Percentiles rank a stretch among this genome's conserved stretches.
Evolutionary conservation across 1,284 basidiomycete species (phyloP).

Genomic region (Heterobasidion occidentale): DNA sequence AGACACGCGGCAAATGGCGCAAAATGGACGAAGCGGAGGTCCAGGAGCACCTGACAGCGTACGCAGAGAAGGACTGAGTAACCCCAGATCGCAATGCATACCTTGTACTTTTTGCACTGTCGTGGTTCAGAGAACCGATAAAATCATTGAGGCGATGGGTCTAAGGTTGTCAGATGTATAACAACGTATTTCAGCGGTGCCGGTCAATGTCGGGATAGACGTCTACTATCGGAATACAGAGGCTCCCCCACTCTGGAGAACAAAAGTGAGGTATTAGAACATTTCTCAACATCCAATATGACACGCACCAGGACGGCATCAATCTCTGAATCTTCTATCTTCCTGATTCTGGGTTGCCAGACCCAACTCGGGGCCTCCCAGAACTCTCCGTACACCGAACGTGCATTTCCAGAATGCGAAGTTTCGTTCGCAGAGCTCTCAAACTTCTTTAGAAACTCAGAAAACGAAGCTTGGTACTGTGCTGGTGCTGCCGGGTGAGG

Average conservation of each 20-base stretch:
- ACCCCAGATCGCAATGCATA: neutral
- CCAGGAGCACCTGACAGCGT: conserved; percentile 79
- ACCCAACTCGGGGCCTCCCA: conserved; percentile 73
- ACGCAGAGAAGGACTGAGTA: conserved; percentile 85
- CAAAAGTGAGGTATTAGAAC: neutral
- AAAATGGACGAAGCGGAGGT: conserved; percentile 82
- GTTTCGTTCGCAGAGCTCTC: conserved; percentile 26
- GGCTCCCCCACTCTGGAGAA: no score
- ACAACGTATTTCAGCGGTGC: neutral
- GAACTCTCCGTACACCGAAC: conserved; percentile 41
- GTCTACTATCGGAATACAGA: no score
- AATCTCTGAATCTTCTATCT: conserved; percentile 64
- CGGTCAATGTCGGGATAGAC: no score
- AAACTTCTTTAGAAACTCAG: conserved; percentile 49
- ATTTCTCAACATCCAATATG: neutral
- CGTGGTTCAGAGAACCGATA: no score
- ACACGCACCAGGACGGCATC: conserved; percentile 69
- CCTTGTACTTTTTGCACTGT: neutral
- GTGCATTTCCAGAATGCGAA: neutral
- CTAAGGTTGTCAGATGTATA: neutral
- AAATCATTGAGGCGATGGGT: neutral
- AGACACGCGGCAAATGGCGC: conserved; percentile 72
- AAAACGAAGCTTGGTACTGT: conserved; percentile 59
- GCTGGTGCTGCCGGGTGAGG: conserved; percentile 73
- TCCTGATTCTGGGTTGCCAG: conserved; percentile 52